Evolutionary conservation across 2,329 filamentous ascomycete genomes (phyloP), one percentile per base, ranked within the genome.

Genomic region (Aspergillus fijiensis): DNA sequence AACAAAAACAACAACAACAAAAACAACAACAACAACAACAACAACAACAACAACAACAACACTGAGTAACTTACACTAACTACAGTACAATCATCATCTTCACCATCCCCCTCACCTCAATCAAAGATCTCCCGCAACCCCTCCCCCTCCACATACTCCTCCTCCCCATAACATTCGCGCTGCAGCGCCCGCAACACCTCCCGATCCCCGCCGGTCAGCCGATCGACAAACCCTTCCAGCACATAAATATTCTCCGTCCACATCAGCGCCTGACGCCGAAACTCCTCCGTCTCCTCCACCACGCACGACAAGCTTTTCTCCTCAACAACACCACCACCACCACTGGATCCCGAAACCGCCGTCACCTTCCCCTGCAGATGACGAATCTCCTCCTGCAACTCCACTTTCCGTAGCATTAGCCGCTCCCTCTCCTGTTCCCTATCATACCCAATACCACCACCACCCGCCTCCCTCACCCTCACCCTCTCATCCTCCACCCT

Each of bases 131-230:
- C 63, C 27, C 74, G 73, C 63, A 85, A 72, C 7, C 81, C 80
- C 51, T 79, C 78, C 45, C 81, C 82, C 58, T 87, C 84, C 58
- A 81, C 80, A 67, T 80, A 85, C 65, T 86, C 82, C 23, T 86
- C 82, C 25, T 80, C 79, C 9, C 80, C 82, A 64, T 86, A 87
- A 52, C 77, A 78, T 49, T 77, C 74, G 56, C 72, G 76, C 66
- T 79, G 76, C 16, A 84, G 69, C 3, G 63, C 65, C n/a, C 74
- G 65, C 21, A 85, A 64, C 5, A 74, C 60, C 60, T 81, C 81
- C 48, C 75, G 71, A 66, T 84, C 81, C 5, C 75, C 76, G 16
- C 74, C 71, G 1, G 73, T 70, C 61, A 79, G 47, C 51, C 74
- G 74, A 55, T 66, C 63, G 55, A 80, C 53, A 62, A 77, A 78